These are phyloP conservation scores for Gardenia jasminoides DNA, from an alignment of 257 asterid genomes.

Conservation along the genomic window DNA sequence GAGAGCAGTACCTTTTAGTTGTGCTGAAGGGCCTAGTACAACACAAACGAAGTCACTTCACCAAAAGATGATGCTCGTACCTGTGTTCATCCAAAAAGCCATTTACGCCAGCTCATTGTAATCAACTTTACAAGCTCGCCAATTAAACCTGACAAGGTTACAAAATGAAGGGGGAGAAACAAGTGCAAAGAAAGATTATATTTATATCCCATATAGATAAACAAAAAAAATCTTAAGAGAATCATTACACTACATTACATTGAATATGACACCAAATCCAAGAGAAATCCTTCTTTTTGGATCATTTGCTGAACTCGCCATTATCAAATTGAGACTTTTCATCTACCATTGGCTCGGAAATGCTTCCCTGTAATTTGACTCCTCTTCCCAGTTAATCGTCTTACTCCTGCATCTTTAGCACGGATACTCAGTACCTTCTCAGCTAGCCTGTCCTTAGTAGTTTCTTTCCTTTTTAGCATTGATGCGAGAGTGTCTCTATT, in stretches of 20 bases:
- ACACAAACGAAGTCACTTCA: neutral
- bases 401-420: constrained; percentile 49
- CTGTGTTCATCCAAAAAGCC: neutral
- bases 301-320: constrained; percentile 7
- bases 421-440: constrained; percentile 55
- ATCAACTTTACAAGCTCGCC: constrained; percentile 11
- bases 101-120: neutral
- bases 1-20: neutral
- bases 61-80: neutral
- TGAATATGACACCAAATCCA: neutral
- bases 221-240: neutral
- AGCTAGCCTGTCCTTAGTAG: constrained; percentile 59
- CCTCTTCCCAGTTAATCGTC: constrained; percentile 55
- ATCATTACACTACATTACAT: neutral
- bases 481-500: constrained; percentile 71
- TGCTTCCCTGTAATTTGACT: constrained; percentile 66
- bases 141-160: neutral
- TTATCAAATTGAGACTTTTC: constrained; percentile 1
- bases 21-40: neutral
- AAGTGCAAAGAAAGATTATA: no score
- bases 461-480: constrained; percentile 82
- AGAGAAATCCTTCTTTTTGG: neutral
- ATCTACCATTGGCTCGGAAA: constrained; percentile 86
- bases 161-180: neutral
- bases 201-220: neutral